Percentiles rank a stretch among this genome's conserved stretches.
phyloP scores from a whole-genome alignment of 2,329 filamentous ascomycete genomes.

The Amauroascus niger region DNA sequence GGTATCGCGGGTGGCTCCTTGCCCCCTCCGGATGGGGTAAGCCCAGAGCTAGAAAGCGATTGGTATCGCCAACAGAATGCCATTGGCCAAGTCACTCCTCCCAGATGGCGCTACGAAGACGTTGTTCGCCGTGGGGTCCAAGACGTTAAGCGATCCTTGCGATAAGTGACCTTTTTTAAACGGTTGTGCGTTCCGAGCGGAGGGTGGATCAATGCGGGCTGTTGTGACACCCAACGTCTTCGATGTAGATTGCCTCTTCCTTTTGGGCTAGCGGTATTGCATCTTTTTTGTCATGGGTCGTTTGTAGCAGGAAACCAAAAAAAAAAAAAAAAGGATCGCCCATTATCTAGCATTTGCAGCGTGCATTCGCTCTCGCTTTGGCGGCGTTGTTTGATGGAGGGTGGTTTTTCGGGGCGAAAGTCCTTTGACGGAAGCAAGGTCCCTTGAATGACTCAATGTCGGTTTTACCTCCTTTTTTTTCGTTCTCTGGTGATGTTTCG shows the following conservation, averaged over 20 bases:
- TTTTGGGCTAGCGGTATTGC: conserved; percentile 3
- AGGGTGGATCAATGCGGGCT: conserved; percentile 10
- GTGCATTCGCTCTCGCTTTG: conserved; percentile 4
- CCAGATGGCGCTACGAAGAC: conserved; percentile 69
- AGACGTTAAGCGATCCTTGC: conserved; percentile 63
- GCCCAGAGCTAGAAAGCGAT: conserved; percentile 61
- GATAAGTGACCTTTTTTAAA: conserved; percentile 40
- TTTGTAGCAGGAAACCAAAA: neutral
- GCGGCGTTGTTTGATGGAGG: conserved; percentile 6
- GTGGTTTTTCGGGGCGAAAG: neutral
- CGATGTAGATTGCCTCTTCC: neutral
- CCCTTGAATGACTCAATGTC: neutral
- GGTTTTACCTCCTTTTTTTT: neutral
- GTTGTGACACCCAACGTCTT: conserved; percentile 10
- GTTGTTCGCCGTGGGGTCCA: conserved; percentile 63
- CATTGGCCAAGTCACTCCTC: conserved; percentile 48
- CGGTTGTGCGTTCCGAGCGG: conserved; percentile 3
- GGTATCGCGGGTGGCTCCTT: conserved; percentile 82
- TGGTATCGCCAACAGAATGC: conserved; percentile 46
- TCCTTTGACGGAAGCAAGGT: neutral
- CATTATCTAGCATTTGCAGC: conserved; percentile 7
- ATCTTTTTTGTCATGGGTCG: neutral
- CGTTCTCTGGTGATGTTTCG: neutral
- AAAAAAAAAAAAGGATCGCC: neutral
- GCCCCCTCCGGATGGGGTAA: conserved; percentile 61